Conservation (phyloP, 139 green algal species). For the Asterochloris erici region DNA sequence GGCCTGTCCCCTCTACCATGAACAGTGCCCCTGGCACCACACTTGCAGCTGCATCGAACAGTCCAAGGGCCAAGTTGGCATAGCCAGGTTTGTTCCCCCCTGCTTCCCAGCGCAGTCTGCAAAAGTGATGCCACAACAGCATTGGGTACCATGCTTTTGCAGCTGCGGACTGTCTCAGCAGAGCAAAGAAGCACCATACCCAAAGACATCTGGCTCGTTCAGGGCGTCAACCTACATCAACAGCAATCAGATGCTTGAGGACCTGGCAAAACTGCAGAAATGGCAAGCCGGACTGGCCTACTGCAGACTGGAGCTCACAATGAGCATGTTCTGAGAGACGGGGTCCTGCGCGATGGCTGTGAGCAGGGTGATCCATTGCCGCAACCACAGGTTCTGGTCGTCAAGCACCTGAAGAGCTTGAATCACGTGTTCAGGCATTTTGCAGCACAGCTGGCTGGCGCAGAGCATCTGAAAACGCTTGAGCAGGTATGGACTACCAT, state of each 20-base stretch:
- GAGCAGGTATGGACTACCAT: no score
- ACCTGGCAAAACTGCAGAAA: slow-evolving; percentile 10
- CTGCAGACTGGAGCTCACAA: slow-evolving; percentile 10
- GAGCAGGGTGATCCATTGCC: slow-evolving; percentile 4
- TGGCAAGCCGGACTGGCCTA: background rate
- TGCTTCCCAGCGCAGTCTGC: slow-evolving; percentile 23
- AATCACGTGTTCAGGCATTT: no score
- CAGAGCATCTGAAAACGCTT: no score
- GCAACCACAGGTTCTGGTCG: slow-evolving; percentile 13
- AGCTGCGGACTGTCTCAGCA: no score
- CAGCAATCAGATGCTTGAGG: slow-evolving; percentile 6
- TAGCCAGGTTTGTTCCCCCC: slow-evolving; percentile 13
- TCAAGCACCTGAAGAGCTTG: background rate
- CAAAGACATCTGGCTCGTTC: slow-evolving; percentile 29
- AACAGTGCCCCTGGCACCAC: slow-evolving; percentile 22
- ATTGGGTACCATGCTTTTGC: no score
- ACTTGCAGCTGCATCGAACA: slow-evolving; percentile 35
- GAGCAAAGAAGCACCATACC: background rate
- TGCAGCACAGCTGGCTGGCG: no score
- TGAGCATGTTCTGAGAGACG: background rate
- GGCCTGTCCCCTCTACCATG: slow-evolving; percentile 25
- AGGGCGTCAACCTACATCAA: background rate
- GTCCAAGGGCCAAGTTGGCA: slow-evolving; percentile 31
- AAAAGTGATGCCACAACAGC: background rate
- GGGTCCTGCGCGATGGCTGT: slow-evolving; percentile 8